Percentiles rank a stretch among this genome's conserved stretches.
Conservation (phyloP, 2,329 filamentous ascomycete species). For the Blastomyces emzantsi region DNA sequence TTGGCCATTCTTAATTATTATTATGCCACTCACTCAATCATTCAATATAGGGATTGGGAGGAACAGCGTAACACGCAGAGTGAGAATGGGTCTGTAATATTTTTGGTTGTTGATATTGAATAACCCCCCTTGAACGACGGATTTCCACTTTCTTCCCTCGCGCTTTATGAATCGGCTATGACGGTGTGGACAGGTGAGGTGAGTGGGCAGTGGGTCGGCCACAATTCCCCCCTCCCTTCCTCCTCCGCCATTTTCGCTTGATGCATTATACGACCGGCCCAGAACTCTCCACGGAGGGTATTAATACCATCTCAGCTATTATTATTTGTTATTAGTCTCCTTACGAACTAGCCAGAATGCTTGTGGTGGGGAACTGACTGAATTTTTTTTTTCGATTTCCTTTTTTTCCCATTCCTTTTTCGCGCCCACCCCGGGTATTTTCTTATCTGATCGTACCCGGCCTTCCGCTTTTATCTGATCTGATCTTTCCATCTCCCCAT, state of each 20-base stretch:
- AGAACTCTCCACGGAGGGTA: not conserved
- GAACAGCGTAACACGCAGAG: not conserved
- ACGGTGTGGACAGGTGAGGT: too few species aligned
- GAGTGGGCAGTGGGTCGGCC: not conserved
- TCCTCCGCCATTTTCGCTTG: too few species aligned
- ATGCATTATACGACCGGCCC: not conserved
- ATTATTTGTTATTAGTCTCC: not conserved
- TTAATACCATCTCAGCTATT: not conserved
- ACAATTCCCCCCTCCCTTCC: not conserved
- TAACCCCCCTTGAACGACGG: too few species aligned
- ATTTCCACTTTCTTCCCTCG: not conserved
- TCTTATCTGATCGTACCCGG: not conserved
- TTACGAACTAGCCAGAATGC: not conserved
- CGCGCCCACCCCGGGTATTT: not conserved
- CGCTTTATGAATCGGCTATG: too few species aligned
- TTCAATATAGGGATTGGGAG: not conserved
- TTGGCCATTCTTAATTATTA: too few species aligned
- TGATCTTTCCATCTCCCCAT: not conserved
- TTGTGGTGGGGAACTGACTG: not conserved
- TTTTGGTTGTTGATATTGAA: too few species aligned
- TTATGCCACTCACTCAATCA: too few species aligned
- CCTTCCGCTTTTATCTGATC: not conserved
- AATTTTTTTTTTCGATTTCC: not conserved
- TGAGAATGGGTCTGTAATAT: not conserved
- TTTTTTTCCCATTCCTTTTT: not conserved